Base-by-base conservation (phyloP, 805 yeast species). In the Wickerhamiella brachini region DNA sequence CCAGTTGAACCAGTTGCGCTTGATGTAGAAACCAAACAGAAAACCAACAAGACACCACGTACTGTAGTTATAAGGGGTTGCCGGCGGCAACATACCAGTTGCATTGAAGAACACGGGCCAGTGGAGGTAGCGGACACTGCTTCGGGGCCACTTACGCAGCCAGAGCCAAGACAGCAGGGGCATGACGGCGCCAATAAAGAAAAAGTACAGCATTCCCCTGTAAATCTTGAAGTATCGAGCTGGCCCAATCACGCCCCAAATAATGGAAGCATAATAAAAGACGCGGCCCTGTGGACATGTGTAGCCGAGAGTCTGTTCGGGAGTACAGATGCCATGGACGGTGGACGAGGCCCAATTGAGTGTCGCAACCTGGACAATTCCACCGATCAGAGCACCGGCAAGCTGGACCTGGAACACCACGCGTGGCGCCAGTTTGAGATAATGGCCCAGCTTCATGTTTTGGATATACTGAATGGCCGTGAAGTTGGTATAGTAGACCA, bases 171-270 rank as follows among this genome's bases (percentile, higher is more conserved):
- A 67, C 13, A 70, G 66, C 0, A 73, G 13, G 0, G 78, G 75
- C 17, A 73, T 51, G 51, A 73, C 54, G 7, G 75, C 75, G 15
- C 89, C 88, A 18, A 79, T 56, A 21, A 79, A 59, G 63, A 82
- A 80, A 56, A 82, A 77, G 73, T 76, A 79, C 56, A 79, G 70
- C 47, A 80, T 63, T 2, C 73, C 69, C 2, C 77, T 72, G 61
- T 80, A 80, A 26, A 78, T 61, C 23, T 76, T 71, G 60, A 81
- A 80, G 45, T 78, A 77, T 55, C 78, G 72, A 38, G 73, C 70
- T 1, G 87, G 84, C 3, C 86, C 86, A 56, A 81, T 72, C 5
- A 69, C 61, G 49, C 85, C 86, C 85, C 85, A 81, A 47, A 78
- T 63, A 21, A 81, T 71, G 0, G 83, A 74, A 1, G 85, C 77